Conservation (phyloP, 495 filamentous ascomycete species). For the Astrothelium subdiscretum region DNA sequence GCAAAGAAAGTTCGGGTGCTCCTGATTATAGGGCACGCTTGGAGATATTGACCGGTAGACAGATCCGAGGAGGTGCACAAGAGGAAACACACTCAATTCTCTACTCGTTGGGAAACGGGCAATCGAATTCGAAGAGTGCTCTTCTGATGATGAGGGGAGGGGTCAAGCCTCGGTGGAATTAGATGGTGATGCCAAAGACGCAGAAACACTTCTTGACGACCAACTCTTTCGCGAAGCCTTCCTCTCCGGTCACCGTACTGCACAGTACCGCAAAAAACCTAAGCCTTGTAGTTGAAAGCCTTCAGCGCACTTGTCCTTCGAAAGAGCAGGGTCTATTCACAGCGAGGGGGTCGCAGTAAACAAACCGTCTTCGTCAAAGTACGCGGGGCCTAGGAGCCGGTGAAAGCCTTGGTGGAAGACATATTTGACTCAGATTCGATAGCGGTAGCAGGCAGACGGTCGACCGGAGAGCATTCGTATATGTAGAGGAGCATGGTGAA, state of each 20-base stretch:
- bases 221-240: background rate
- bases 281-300: background rate
- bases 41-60: conserved; percentile 2
- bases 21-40: background rate
- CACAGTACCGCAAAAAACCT: conserved; percentile 2
- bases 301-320: conserved; percentile 2
- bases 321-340: conserved; percentile 1
- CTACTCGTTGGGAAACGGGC: background rate
- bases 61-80: background rate
- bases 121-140: background rate
- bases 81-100: background rate
- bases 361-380: conserved; percentile 1
- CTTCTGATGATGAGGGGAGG: background rate
- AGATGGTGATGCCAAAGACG: background rate
- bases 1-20: background rate
- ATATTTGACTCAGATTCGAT: background rate
- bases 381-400: background rate
- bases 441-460: conserved; percentile 1
- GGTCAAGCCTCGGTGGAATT: background rate
- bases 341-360: background rate
- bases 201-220: background rate
- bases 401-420: background rate
- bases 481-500: conserved; percentile 4
- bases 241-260: conserved; percentile 1
- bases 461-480: conserved; percentile 4